phyloP scores from a whole-genome alignment of 139 green algal species.

The Asterochloris erici region DNA sequence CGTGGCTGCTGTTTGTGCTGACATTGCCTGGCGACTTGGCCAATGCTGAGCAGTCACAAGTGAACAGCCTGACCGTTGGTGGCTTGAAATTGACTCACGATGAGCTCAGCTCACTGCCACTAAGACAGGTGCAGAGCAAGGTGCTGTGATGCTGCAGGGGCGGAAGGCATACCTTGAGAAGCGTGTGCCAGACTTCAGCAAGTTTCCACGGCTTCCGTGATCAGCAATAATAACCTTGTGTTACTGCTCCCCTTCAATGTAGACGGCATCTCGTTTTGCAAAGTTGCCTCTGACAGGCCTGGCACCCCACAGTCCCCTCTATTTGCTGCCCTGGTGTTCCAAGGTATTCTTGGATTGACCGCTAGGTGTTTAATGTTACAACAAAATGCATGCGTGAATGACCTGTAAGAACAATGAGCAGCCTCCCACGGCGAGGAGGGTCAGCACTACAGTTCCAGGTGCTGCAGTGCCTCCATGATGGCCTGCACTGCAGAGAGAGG shows the following conservation, averaged over 20 bases:
- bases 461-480: background rate
- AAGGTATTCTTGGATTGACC: background rate
- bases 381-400: background rate
- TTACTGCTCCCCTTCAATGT: no score
- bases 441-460: background rate
- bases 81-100: background rate
- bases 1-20: background rate
- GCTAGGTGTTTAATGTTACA: background rate
- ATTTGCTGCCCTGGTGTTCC: background rate
- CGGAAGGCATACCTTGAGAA: constrained; percentile 83
- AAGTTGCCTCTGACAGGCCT: background rate
- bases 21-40: background rate
- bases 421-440: background rate
- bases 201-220: constrained; percentile 86
- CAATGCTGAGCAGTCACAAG: background rate
- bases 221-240: background rate
- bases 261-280: background rate
- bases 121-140: background rate
- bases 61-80: background rate
- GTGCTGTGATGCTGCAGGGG: constrained; percentile 43
- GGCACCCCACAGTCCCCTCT: background rate
- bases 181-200: constrained; percentile 84
- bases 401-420: background rate
- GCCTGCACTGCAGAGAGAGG: background rate
- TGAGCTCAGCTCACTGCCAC: background rate